Conservation (phyloP, 1,284 basidiomycete species). For the Golubevia pallescens region DNA sequence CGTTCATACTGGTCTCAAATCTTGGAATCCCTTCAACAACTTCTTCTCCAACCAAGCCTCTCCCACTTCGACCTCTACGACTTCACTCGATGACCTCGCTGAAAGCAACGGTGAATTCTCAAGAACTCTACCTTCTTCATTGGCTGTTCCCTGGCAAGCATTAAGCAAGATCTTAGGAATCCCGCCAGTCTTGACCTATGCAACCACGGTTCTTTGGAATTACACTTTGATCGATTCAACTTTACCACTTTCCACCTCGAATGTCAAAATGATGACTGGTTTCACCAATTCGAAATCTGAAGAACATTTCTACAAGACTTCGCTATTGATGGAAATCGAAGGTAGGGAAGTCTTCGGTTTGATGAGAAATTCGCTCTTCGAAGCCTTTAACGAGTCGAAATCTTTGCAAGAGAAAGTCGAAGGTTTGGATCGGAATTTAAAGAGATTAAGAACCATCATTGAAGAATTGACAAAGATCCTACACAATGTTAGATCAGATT, state of each 20-base stretch:
- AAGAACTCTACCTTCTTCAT: too few relatives aligned
- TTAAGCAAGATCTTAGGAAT: too few relatives aligned
- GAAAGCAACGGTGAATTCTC: too few relatives aligned
- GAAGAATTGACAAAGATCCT: slow-evolving; percentile 33
- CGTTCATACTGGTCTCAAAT: too few relatives aligned
- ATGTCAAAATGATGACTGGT: not conserved
- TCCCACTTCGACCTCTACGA: too few relatives aligned
- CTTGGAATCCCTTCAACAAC: too few relatives aligned
- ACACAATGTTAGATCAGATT: slow-evolving; percentile 31
- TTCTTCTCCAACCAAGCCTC: too few relatives aligned
- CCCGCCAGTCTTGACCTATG: slow-evolving; percentile 89
- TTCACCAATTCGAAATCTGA: slow-evolving; percentile 50
- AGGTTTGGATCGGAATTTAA: slow-evolving; percentile 34
- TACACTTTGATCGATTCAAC: not conserved
- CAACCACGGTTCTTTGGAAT: slow-evolving; percentile 94
- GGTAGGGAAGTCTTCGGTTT: slow-evolving; percentile 51
- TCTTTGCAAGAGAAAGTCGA: slow-evolving; percentile 19
- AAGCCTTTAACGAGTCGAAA: slow-evolving; percentile 31
- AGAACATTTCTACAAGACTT: slow-evolving; percentile 51
- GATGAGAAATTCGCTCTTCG: slow-evolving; percentile 55
- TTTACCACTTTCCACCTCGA: not conserved
- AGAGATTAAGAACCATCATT: slow-evolving; percentile 35
- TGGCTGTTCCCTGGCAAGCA: not conserved
- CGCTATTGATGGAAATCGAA: slow-evolving; percentile 49
- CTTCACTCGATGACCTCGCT: too few relatives aligned